Conservation (phyloP, 192 early-diverging fungal genomes). For the Backusella sp. region DNA sequence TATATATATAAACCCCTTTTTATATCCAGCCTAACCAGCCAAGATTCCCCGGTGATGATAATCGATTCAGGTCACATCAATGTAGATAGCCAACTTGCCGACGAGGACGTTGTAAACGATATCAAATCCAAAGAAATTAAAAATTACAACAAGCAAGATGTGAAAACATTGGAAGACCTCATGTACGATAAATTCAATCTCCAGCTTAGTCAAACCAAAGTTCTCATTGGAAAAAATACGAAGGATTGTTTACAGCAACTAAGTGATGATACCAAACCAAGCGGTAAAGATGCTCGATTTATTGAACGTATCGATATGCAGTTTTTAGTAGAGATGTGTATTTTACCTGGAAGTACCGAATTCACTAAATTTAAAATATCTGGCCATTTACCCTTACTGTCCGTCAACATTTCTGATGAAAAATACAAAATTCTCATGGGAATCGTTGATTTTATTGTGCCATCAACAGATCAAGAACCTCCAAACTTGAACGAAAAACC, state of each 20-base stretch:
- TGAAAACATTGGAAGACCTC: constrained; percentile 58
- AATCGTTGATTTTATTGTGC: constrained; percentile 65
- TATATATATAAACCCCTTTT: neutral
- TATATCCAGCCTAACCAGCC: constrained; percentile 37
- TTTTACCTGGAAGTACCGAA: constrained; percentile 63
- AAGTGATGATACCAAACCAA: constrained; percentile 28
- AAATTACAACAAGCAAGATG: constrained; percentile 53
- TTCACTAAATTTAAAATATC: constrained; percentile 67
- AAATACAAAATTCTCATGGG: constrained; percentile 84
- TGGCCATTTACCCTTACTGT: constrained; percentile 67
- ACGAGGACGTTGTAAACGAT: constrained; percentile 54
- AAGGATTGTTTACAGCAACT: constrained; percentile 21
- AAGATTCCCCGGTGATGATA: constrained; percentile 59
- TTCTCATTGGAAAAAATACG: constrained; percentile 56
- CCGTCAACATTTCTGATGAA: constrained; percentile 76
- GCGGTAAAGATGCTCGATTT: constrained; percentile 49
- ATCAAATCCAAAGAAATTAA: constrained; percentile 60
- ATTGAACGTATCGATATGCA: constrained; percentile 71
- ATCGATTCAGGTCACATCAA: constrained; percentile 81
- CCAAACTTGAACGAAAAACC: constrained; percentile 12
- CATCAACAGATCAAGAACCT: constrained; percentile 14
- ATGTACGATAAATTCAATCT: constrained; percentile 85
- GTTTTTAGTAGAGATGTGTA: constrained; percentile 71
- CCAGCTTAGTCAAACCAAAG: constrained; percentile 65
- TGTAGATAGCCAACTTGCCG: constrained; percentile 70